Evolutionary conservation across 2,329 filamentous ascomycete genomes (phyloP), one percentile per base, ranked within the genome.

Genomic region (Calonectria crousiana): DNA sequence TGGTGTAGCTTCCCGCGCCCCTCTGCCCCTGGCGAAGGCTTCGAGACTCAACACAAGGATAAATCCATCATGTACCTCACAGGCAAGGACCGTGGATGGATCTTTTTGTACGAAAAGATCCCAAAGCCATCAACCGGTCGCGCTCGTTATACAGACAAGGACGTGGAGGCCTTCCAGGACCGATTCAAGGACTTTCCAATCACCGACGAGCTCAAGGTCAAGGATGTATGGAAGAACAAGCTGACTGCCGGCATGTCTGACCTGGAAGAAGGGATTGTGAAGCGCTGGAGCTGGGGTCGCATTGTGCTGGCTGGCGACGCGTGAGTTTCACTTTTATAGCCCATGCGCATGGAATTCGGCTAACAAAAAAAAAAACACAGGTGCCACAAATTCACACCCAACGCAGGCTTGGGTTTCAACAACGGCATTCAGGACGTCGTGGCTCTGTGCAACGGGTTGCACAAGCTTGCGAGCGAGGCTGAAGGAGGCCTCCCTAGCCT

Each of bases 301-400:
- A 72, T 78, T 0, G 75, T 78, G 16, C 67, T 78, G 0, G 30
- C 77, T 0, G 77, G 77, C 0, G 77, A 78, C 23, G 74, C 77
- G 0, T 76, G 71, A 0, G 44, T 23, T n/a, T n/a, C n/a, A n/a
- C n/a, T n/a, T n/a, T n/a, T n/a, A n/a, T n/a, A n/a, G n/a, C n/a
- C n/a, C n/a, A n/a, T n/a, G n/a, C n/a, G n/a, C n/a, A n/a, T n/a
- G n/a, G n/a, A n/a, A 8, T 8, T 32, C 30, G 44, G n/a, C 44
- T 47, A 23, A 47, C n/a, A 23, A 23, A 23, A 2, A 47, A 23
- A 23, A 23, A 2, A 47, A n/a, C 18, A 2, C n/a, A 47, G 44
- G 44, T 47, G 44, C 5, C 77, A 78, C 34, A 78, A 78, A 32
- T 77, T 78, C 76, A 78, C 77, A 0, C 77, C 77, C 0, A 78